Conservation (phyloP, 768 basidiomycete genomes). For the Podaxis carcinomalis region DNA sequence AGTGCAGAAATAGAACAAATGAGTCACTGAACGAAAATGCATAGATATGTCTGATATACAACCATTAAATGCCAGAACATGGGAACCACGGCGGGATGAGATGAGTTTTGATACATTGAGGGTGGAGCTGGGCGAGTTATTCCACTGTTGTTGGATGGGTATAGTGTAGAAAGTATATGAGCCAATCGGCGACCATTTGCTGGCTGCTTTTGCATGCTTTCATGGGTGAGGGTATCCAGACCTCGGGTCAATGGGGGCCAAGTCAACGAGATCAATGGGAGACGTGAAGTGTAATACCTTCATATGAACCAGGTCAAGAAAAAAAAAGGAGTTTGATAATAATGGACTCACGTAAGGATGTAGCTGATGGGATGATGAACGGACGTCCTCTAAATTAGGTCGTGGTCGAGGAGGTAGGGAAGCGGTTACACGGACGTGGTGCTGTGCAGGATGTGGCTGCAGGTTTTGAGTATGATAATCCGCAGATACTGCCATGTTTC, state of each 20-base stretch:
- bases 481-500: constrained; percentile 6
- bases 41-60: not conserved
- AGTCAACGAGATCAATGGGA: constrained; percentile 35
- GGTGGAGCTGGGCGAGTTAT: not conserved
- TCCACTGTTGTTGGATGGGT: not conserved
- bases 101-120: not conserved
- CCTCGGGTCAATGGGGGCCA: not conserved
- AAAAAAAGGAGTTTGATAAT: not conserved
- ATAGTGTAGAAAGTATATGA: not conserved
- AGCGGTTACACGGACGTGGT: constrained; percentile 15
- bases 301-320: constrained; percentile 2
- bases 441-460: not conserved
- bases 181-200: not conserved
- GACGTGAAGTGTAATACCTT: constrained; percentile 42
- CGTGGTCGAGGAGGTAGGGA: constrained; percentile 12
- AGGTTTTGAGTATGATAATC: constrained; percentile 8
- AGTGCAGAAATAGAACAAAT: not conserved
- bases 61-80: not conserved
- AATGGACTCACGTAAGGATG: constrained; percentile 37
- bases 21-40: not conserved
- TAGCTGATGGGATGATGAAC: constrained; percentile 21
- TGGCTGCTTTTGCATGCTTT: not conserved
- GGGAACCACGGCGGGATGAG: not conserved
- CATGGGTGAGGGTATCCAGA: not conserved
- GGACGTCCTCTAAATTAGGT: constrained; percentile 5